A percentile compares a stretch with the other conserved stretches of the same genome.
Evolutionary conservation across 2,329 filamentous ascomycete genomes (phyloP).

Genomic region (Chaetothyriales sp.): DNA sequence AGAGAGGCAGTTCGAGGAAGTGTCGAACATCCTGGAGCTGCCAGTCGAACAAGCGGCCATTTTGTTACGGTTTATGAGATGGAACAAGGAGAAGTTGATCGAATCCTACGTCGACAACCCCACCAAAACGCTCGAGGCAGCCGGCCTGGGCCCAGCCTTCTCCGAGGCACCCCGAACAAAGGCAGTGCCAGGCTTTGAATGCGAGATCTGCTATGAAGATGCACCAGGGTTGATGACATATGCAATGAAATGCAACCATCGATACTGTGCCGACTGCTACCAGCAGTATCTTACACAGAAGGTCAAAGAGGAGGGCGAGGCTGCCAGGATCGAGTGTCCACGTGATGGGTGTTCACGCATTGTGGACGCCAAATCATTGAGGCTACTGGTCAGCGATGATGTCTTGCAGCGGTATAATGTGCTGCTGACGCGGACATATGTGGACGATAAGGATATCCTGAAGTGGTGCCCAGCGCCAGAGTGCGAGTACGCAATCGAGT

Average conservation of each 20-base stretch:
- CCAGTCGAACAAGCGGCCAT: conserved; percentile 83
- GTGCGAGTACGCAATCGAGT: conserved; percentile 85
- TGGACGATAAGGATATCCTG: conserved; percentile 87
- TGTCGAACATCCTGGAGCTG: conserved; percentile 80
- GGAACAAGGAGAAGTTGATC: conserved; percentile 92
- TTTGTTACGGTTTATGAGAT: conserved; percentile 71
- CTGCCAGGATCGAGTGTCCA: conserved; percentile 85
- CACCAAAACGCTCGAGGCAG: conserved; percentile 64
- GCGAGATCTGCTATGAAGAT: conserved; percentile 95
- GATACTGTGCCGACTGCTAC: conserved; percentile 88
- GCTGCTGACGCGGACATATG: conserved; percentile 82
- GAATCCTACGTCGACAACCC: conserved; percentile 92
- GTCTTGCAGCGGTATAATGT: conserved; percentile 57
- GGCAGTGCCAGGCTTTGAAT: conserved; percentile 60
- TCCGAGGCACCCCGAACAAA: conserved; percentile 51
- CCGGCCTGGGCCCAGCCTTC: conserved; percentile 59
- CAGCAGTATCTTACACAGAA: conserved; percentile 81
- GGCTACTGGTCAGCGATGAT: conserved; percentile 51
- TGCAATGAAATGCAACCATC: conserved; percentile 85
- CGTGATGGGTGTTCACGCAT: conserved; percentile 75
- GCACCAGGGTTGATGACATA: conserved; percentile 62
- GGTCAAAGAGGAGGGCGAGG: conserved; percentile 89
- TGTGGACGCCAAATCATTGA: conserved; percentile 76
- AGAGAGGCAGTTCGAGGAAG: conserved; percentile 70
- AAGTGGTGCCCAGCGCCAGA: conserved; percentile 99